These are phyloP conservation scores for Chloris gayana DNA, from an alignment of 176 grass and related monocot genomes.

Conservation along the genomic window DNA sequence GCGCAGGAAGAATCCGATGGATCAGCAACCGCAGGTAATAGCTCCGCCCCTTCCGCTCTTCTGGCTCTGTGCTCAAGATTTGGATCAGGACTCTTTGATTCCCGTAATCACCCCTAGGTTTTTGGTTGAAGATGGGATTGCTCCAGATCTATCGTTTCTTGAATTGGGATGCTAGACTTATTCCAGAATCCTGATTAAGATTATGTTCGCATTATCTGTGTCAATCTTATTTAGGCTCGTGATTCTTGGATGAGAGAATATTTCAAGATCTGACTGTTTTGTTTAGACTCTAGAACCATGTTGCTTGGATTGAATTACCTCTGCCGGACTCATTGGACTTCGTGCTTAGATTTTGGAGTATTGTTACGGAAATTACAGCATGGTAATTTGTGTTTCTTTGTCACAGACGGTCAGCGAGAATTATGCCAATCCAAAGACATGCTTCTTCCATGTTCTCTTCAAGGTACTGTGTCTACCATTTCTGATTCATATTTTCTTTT, in stretches of 20 bases:
- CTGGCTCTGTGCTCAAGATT: not conserved
- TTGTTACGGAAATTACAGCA: not conserved
- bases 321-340: not conserved
- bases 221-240: not conserved
- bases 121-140: not conserved
- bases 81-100: not conserved
- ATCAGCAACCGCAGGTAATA: slow-evolving; percentile 37
- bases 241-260: not conserved
- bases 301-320: not conserved
- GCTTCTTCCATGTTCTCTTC: slow-evolving; percentile 93
- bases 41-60: not conserved
- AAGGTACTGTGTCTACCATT: slow-evolving; percentile 49
- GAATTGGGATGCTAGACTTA: not conserved
- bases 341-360: not conserved
- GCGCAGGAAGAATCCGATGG: slow-evolving; percentile 21
- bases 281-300: not conserved
- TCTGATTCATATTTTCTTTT: not conserved
- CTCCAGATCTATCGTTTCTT: slow-evolving; percentile 13
- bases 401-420: slow-evolving; percentile 69
- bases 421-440: slow-evolving; percentile 85
- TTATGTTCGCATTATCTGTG: not conserved
- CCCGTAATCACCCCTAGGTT: not conserved
- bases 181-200: not conserved
- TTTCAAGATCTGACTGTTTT: not conserved
- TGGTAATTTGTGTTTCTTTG: slow-evolving; percentile 9